Evolutionary conservation across 148 eudicot genomes (phyloP).

Genomic region (Rhododendron ferrugineum): DNA sequence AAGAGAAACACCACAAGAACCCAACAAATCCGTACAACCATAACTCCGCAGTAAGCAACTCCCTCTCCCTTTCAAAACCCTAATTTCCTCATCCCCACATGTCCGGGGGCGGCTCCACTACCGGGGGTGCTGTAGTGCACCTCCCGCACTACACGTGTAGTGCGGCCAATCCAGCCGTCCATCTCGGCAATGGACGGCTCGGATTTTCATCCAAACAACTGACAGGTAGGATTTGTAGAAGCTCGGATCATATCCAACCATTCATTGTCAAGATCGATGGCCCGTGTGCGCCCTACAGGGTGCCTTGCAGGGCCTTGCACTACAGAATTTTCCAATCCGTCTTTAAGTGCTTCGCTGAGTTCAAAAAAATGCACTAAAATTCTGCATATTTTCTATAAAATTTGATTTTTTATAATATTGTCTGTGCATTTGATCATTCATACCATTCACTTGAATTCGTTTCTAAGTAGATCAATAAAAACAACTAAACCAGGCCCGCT

Average conservation of each 20-base stretch:
- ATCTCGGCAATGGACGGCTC: no score
- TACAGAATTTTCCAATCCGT: no score
- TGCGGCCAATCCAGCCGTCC: no score
- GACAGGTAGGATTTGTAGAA: no score
- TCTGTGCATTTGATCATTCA: not conserved
- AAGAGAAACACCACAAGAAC: not conserved
- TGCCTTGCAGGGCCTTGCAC: no score
- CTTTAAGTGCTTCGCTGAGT: not conserved
- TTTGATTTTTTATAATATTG: not conserved
- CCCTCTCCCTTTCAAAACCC: not conserved
- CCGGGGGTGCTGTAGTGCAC: no score
- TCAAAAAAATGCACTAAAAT: not conserved
- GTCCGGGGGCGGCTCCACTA: not conserved
- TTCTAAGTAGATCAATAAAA: not conserved
- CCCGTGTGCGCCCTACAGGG: no score
- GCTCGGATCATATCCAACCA: no score
- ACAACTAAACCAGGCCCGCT: not conserved
- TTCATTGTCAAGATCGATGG: no score
- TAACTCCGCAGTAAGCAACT: not conserved
- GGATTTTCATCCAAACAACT: no score
- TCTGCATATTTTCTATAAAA: no score
- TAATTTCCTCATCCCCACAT: not conserved
- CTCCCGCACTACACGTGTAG: no score
- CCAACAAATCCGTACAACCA: not conserved
- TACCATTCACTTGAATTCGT: not conserved